Evolutionary conservation across 805 yeast genomes (phyloP).

Genomic region (Metschnikowia picachoensis): DNA sequence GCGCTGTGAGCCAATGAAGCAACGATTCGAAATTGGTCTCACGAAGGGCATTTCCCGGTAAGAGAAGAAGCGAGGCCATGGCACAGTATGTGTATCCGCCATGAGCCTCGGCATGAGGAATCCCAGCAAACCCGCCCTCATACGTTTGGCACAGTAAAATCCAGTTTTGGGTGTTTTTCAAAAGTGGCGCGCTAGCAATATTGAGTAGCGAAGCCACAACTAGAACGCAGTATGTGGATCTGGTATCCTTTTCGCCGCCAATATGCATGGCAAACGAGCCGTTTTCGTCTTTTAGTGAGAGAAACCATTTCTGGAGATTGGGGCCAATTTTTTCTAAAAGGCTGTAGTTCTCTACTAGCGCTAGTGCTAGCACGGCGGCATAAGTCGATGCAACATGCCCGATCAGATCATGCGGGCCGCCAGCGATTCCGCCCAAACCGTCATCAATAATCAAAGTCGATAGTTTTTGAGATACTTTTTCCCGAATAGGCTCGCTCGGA

Average conservation of each 20-base stretch:
- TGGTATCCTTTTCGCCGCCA: slow-evolving; percentile 79
- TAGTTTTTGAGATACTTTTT: slow-evolving; percentile 23
- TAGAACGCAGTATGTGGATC: slow-evolving; percentile 88
- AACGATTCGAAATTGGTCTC: slow-evolving; percentile 47
- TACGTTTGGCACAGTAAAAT: slow-evolving; percentile 72
- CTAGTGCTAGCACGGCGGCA: slow-evolving; percentile 66
- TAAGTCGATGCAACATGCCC: slow-evolving; percentile 85
- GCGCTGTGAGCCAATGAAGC: slow-evolving; percentile 61
- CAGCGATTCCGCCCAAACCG: slow-evolving; percentile 65
- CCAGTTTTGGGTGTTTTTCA: slow-evolving; percentile 54
- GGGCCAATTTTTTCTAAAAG: slow-evolving; percentile 29
- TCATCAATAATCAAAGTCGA: slow-evolving; percentile 24
- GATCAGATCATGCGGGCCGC: slow-evolving; percentile 71
- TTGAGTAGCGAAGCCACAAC: slow-evolving; percentile 63
- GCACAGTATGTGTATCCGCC: slow-evolving; percentile 97
- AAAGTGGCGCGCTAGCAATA: slow-evolving; percentile 58
- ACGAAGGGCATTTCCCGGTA: slow-evolving; percentile 31
- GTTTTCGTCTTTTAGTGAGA: slow-evolving; percentile 55
- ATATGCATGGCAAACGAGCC: slow-evolving; percentile 77
- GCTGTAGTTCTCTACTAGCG: slow-evolving; percentile 42
- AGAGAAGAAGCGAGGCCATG: slow-evolving; percentile 53
- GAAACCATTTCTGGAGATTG: slow-evolving; percentile 59
- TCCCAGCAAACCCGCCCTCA: slow-evolving; percentile 94
- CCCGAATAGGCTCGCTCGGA: slow-evolving; percentile 3
- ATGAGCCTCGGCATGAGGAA: slow-evolving; percentile 81